phyloP scores from a whole-genome alignment of 768 basidiomycete species.

The Russula virescens region DNA sequence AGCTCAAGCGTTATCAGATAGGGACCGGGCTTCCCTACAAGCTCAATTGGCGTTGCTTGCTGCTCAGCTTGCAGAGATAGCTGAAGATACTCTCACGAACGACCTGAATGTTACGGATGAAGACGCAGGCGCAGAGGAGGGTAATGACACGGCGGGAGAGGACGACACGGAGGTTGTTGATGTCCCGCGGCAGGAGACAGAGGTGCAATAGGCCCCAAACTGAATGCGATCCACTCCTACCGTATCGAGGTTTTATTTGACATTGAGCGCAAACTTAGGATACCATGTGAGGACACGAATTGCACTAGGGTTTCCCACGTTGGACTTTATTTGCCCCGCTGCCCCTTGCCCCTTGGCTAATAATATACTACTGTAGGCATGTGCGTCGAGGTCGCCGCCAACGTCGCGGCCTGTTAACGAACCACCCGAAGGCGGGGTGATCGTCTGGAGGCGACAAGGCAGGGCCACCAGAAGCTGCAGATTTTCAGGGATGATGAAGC shows the following conservation, averaged over 20 bases:
- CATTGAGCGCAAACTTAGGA: not conserved
- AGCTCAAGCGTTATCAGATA: conserved; percentile 33
- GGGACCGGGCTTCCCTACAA: conserved; percentile 61
- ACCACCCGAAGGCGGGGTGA: no score
- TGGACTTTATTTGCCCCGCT: not conserved
- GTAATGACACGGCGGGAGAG: not conserved
- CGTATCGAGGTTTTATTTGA: not conserved
- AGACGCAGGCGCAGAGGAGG: conserved; percentile 11
- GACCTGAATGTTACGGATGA: conserved; percentile 17
- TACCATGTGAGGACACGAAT: not conserved
- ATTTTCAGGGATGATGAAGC: not conserved
- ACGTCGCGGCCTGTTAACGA: not conserved
- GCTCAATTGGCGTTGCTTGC: conserved; percentile 68
- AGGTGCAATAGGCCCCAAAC: not conserved
- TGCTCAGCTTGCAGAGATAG: conserved; percentile 65
- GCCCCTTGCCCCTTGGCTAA: not conserved
- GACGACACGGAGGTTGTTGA: conserved; percentile 29
- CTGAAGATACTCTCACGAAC: conserved; percentile 32
- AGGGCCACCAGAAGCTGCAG: not conserved
- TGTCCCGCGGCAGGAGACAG: not conserved
- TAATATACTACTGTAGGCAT: not conserved
- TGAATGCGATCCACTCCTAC: not conserved
- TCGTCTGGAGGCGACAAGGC: no score
- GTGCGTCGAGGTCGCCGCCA: not conserved
- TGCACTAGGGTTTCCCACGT: not conserved